Evolutionary conservation across 495 filamentous ascomycete species (phyloP), one percentile per base, ranked within the genome.

Genomic region (Cercophora newfieldiana): DNA sequence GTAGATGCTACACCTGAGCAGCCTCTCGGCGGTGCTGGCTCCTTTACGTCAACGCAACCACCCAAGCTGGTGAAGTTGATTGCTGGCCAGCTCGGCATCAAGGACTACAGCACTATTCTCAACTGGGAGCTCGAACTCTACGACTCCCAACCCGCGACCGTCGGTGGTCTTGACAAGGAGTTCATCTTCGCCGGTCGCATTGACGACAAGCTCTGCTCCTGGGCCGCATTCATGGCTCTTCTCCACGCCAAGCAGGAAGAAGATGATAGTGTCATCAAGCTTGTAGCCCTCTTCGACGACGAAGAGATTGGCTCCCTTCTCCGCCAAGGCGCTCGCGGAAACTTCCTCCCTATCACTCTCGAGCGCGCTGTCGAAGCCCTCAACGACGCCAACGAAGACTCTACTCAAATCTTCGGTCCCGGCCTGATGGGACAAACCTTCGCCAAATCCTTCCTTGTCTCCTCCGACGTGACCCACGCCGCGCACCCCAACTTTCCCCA

Each of bases 71-170:
- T 97, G 57, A 89, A 89, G 72, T 87, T 92, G 14, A 96, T 99
- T 74, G 86, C 88, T 22, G 79, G 80, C 5, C 85, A 95, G 71
- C 84, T 97, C 30, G 83, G 82, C 4, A 87, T 97, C 67, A 79
- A 81, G 14, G 87, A 93, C 71, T 82, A 82, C 78, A 79, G 79
- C 76, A 86, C 81, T 60, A 97, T 99, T 65, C 78, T 97, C 26
- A 94, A 92, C 77, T 99, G 95, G 95, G 95, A 99, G 71, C 86
- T 97, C n/a, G 95, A 99, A 76, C 89, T 99, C 31, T 99, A 88
- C 73, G 95, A 99, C 77, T 89, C 85, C 7, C 93, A 97, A 73
- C 92, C 93, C 7, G 94, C 92, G 18, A 85, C 87, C 29, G 80
- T 93, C 24, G 92, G 93, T 66, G 95, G 95, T 14, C 72, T 99